Evolutionary conservation across 2,329 filamentous ascomycete genomes (phyloP), one percentile per base, ranked within the genome.

Genomic region (Zasmidium cellare): DNA sequence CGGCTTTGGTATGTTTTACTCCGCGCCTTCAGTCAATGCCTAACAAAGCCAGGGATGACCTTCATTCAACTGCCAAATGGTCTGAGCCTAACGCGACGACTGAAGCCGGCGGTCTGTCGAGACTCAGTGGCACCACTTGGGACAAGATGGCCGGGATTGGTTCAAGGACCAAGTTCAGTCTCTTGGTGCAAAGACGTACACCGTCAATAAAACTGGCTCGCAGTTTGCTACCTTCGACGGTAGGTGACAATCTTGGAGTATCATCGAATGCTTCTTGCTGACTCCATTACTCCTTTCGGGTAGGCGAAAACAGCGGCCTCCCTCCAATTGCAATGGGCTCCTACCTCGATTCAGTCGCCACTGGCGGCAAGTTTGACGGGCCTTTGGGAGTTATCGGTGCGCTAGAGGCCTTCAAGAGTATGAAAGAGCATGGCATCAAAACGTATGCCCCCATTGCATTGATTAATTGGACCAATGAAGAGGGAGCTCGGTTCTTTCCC

Each of bases 361-460:
- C 60, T 1, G 62, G 62, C n/a, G 62, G 62, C 18, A 55, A 56
- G 11, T 65, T 65, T 24, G 62, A 65, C 48, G 63, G 63, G 3
- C 56, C 57, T 1, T 48, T 65, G 2, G 63, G 61, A 18, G 63
- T 65, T 0, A 44, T 64, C 11, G 61, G 59, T 9, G 63, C 50
- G 12, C 48, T 65, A 6, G 63, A 65, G 45, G 59, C 60, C 11
- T 45, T 65, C 14, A 47, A 55, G 2, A 54, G 52, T 19, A 51
- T 77, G 19, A 67, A 73, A 44, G 72, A 75, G 23, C 71, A 70
- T 50, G 60, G 54, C 18, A 64, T 69, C 41, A 63, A 66, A 49
- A 63, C 63, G 0, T 58, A 57, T 14, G 65, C 65, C 12, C 65
- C 65, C 2, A 56, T 70, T 23, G 56, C 62, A 5, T 41, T 67